Evolutionary conservation across 179 eudicot genomes (phyloP).

Genomic region (Corrigiola litoralis): DNA sequence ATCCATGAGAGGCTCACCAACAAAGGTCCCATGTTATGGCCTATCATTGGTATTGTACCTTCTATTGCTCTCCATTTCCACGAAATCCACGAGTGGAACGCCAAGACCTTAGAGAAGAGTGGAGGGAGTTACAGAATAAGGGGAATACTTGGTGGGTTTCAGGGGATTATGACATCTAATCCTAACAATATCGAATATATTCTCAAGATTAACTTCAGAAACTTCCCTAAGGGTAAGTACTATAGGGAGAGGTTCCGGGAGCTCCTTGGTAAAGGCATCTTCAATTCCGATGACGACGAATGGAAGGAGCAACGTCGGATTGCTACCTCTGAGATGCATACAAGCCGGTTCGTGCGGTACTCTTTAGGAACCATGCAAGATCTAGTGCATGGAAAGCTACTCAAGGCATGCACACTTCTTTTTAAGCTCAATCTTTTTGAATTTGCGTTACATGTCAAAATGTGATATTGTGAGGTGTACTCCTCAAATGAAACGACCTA

Average conservation of each 20-base stretch:
- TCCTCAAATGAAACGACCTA: no score
- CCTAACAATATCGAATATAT: conserved; percentile 46
- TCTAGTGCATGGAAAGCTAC: conserved; percentile 43
- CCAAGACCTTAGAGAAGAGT: conserved; percentile 30
- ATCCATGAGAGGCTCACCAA: conserved; percentile 29
- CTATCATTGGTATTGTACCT: conserved; percentile 47
- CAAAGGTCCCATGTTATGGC: conserved; percentile 64
- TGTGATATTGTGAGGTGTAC: not conserved
- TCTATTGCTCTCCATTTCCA: conserved; percentile 24
- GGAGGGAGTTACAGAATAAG: conserved; percentile 31
- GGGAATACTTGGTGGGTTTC: conserved; percentile 32
- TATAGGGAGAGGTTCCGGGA: conserved; percentile 48
- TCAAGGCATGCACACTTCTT: conserved; percentile 19
- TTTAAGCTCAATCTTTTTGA: not conserved
- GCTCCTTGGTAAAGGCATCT: conserved; percentile 53
- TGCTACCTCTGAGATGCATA: conserved; percentile 58
- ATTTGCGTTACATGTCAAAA: not conserved
- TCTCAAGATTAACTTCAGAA: conserved; percentile 41
- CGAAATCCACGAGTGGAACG: conserved; percentile 41
- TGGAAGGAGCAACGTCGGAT: conserved; percentile 57
- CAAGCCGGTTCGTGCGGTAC: conserved; percentile 39
- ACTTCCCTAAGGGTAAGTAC: conserved; percentile 46
- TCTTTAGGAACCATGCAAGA: conserved; percentile 36
- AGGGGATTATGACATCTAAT: conserved; percentile 39
- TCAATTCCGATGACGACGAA: conserved; percentile 45